phyloP scores from a whole-genome alignment of 2,329 filamentous ascomycete genomes.

The Diaporthe helianthi region DNA sequence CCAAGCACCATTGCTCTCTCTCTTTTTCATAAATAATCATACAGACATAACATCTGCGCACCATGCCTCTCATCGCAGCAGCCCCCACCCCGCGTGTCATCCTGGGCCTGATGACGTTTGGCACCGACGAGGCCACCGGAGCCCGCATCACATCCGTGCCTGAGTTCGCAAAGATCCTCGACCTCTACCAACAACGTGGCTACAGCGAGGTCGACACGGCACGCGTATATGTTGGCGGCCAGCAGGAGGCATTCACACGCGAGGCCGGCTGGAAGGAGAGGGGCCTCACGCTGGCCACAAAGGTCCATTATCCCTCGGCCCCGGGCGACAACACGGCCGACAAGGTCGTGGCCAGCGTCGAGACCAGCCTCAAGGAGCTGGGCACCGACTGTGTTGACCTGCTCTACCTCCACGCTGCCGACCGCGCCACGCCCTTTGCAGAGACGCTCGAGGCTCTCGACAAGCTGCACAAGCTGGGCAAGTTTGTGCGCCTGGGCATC shows the following conservation, averaged over 20 bases:
- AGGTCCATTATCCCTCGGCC: conserved; percentile 65
- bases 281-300: conserved; percentile 73
- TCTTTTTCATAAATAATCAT: background rate
- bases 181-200: conserved; percentile 70
- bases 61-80: conserved; percentile 33
- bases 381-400: conserved; percentile 76
- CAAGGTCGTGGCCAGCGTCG: conserved; percentile 69
- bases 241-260: conserved; percentile 73
- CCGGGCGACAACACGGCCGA: conserved; percentile 68
- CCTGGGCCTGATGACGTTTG: conserved; percentile 77
- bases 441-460: conserved; percentile 81
- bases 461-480: conserved; percentile 83
- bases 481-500: conserved; percentile 81
- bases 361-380: conserved; percentile 74
- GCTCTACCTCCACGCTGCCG: conserved; percentile 77
- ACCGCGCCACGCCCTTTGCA: conserved; percentile 74
- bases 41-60: background rate
- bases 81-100: conserved; percentile 57
- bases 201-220: conserved; percentile 80
- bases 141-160: conserved; percentile 66
- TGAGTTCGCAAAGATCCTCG: conserved; percentile 69
- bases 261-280: conserved; percentile 73
- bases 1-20: background rate
- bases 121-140: conserved; percentile 61
- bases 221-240: conserved; percentile 68